These are phyloP conservation scores for Amylocarpus encephaloides DNA, from an alignment of 2,329 filamentous ascomycete genomes.

Conservation along the genomic window DNA sequence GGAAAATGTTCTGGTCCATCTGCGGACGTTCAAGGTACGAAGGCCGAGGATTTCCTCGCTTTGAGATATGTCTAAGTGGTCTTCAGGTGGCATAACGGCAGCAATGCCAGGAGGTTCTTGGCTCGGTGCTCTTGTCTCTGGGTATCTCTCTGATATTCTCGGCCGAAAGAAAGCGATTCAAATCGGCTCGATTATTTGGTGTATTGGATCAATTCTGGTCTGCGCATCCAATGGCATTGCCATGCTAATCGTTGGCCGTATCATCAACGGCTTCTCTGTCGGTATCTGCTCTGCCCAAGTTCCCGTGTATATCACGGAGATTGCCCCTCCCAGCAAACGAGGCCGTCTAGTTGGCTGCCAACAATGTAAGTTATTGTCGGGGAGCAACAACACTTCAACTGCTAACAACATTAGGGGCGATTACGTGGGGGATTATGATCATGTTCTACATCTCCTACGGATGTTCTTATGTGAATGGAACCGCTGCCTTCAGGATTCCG, in stretches of 20 bases:
- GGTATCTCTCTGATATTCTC: slow-evolving; percentile 50
- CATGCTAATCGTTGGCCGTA: slow-evolving; percentile 47
- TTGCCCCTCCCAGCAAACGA: slow-evolving; percentile 51
- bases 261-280: slow-evolving; percentile 59
- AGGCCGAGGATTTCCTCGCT: slow-evolving; percentile 26
- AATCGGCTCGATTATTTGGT: slow-evolving; percentile 42
- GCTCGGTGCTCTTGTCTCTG: slow-evolving; percentile 55
- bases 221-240: slow-evolving; percentile 49
- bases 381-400: background rate
- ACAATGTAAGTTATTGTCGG: slow-evolving; percentile 43
- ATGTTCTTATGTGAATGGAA: slow-evolving; percentile 41
- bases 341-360: slow-evolving; percentile 65
- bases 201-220: slow-evolving; percentile 54
- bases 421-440: slow-evolving; percentile 64
- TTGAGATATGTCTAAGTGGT: background rate
- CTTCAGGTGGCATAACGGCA: slow-evolving; percentile 56
- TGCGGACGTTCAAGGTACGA: slow-evolving; percentile 24
- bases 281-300: slow-evolving; percentile 59
- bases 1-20: slow-evolving; percentile 47
- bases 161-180: slow-evolving; percentile 45
- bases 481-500: slow-evolving; percentile 54
- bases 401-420: slow-evolving; percentile 32
- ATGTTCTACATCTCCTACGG: slow-evolving; percentile 66
- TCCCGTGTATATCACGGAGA: slow-evolving; percentile 62
- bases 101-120: slow-evolving; percentile 67